Base-by-base conservation (phyloP, 148 eudicot species). In the Diospyros kaki region DNA sequence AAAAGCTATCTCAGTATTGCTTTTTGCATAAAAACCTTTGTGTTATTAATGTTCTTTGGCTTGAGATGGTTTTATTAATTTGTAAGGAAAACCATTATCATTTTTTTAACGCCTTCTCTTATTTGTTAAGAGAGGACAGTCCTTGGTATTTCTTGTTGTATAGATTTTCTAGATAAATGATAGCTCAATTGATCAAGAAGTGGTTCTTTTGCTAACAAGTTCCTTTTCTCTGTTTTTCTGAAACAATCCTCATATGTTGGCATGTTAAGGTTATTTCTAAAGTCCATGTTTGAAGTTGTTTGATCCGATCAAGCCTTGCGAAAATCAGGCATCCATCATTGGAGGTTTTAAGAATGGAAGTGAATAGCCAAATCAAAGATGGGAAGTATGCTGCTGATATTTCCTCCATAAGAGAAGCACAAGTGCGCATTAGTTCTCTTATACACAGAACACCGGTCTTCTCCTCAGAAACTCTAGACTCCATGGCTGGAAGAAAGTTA, bases 381-480 rank as follows among this genome's bases (percentile, higher is more conserved):
- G 78, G 74, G 54, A 76, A 78, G 46, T 95, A 95, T 76, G 99
- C 96, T 85, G 93, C 96, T 77, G 85, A 90, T 80, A 81, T 95
- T 43, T 81, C 87, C 59, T 87, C 97, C 28, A 89, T 95, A 64
- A 82, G 79, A 75, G 94, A 86, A 80, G 97, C 99, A 14, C 89
- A 80, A 59, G 64, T 75, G 2, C 90, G 94, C 51, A 95, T 95
- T 75, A 74, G 73, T 66, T 72, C 89, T 0, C 78, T 84, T 66
- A 83, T 87, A 68, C 96, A 92, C 78, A 82, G 39, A 73, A 95
- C 99, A 71, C 94, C 97, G 14, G 89, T 95, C 69, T 40, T 95
- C 53, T 75, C 93, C 56, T 92, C 99, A 0, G 90, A 90, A 72
- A 90, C 97, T 59, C 79, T 95, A 39, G 75, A 89, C 79, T 81